Evolutionary conservation across 768 basidiomycete genomes (phyloP).

Genomic region (Calocybe gangraenosa): DNA sequence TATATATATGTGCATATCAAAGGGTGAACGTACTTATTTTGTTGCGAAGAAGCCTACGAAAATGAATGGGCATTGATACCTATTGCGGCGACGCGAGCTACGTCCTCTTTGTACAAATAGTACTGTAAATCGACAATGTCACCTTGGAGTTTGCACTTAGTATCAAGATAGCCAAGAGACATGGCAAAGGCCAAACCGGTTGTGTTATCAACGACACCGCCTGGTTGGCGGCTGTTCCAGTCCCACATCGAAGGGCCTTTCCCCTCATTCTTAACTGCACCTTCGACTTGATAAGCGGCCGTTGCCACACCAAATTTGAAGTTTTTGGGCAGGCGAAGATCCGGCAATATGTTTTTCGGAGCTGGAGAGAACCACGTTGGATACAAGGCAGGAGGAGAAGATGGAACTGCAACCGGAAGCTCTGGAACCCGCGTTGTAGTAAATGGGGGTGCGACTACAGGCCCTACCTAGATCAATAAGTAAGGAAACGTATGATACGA

Average conservation of each 20-base stretch:
- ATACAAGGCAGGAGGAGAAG: slow-evolving; percentile 40
- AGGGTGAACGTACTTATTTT: neutral
- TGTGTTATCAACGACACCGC: slow-evolving; percentile 37
- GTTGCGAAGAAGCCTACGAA: slow-evolving; percentile 29
- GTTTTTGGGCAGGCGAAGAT: slow-evolving; percentile 39
- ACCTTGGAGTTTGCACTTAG: slow-evolving; percentile 21
- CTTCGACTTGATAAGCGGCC: slow-evolving; percentile 51
- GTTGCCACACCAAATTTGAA: slow-evolving; percentile 52
- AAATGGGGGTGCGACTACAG: slow-evolving; percentile 39
- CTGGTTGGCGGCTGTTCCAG: slow-evolving; percentile 42
- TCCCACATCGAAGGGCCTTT: slow-evolving; percentile 48
- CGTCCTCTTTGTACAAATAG: slow-evolving; percentile 50
- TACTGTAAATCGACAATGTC: slow-evolving; percentile 48
- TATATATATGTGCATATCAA: slow-evolving; percentile 12
- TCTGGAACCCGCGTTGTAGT: slow-evolving; percentile 38
- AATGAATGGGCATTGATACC: slow-evolving; percentile 49
- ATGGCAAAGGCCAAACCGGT: slow-evolving; percentile 27
- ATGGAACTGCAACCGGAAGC: slow-evolving; percentile 34
- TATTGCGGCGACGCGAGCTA: slow-evolving; percentile 43
- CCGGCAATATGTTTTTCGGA: slow-evolving; percentile 39
- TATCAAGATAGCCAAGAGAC: neutral
- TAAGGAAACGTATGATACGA: neutral
- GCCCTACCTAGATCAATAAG: slow-evolving; percentile 31
- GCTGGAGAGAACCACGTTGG: slow-evolving; percentile 41
- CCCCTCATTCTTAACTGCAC: slow-evolving; percentile 45